phyloP scores from a whole-genome alignment of 129 eudicot genomes.

The Arctium minus region DNA sequence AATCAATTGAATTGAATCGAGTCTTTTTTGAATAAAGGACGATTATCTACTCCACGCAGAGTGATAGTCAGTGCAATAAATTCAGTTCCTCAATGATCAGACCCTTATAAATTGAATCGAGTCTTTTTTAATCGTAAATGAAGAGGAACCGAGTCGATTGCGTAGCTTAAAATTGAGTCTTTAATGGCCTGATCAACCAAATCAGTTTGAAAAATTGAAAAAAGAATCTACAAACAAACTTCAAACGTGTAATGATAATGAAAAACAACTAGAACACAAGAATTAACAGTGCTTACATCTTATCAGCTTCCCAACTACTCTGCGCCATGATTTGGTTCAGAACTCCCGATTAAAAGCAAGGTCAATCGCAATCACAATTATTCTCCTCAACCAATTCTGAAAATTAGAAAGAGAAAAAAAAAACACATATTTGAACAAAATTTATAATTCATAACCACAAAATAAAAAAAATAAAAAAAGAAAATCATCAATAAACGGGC shows the following conservation, averaged over 20 bases:
- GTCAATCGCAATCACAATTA: conserved; percentile 16
- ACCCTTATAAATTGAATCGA: background rate
- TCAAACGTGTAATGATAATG: background rate
- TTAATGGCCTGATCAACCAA: conserved; percentile 12
- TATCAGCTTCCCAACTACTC: conserved; percentile 99
- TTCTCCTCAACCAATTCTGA: conserved; percentile 26
- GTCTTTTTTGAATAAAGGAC: background rate
- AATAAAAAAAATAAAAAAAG: background rate
- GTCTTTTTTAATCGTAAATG: background rate
- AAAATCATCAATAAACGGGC: background rate
- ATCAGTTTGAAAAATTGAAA: conserved; percentile 4
- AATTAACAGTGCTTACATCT: conserved; percentile 52
- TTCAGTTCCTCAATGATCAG: conserved; percentile 9
- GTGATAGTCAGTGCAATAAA: conserved; percentile 1
- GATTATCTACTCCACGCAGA: background rate
- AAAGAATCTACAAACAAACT: background rate
- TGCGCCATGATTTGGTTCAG: conserved; percentile 63
- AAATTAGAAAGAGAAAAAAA: background rate
- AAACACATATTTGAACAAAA: background rate
- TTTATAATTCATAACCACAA: background rate
- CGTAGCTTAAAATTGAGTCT: background rate
- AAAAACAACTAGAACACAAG: background rate
- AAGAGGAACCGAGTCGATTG: background rate
- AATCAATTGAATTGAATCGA: background rate
- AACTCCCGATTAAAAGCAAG: conserved; percentile 1